phyloP scores from a whole-genome alignment of 202 grass and related monocot genomes.

The Setaria viridis region DNA sequence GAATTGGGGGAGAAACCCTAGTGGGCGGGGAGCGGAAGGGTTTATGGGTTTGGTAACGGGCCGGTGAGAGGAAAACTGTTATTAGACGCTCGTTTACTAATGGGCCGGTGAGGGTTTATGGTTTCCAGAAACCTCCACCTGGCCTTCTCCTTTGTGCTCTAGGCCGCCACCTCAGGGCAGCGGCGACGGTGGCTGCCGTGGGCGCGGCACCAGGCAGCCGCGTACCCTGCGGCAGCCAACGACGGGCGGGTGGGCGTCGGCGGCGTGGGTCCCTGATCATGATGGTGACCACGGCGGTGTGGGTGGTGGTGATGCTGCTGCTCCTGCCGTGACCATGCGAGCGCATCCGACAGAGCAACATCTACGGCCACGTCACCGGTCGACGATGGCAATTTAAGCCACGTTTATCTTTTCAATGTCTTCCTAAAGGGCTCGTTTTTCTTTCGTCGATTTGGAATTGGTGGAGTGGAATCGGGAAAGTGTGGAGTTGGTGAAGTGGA shows the following conservation, averaged over 20 bases:
- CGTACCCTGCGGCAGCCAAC: conserved; percentile 8
- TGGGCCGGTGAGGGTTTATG: too few species aligned
- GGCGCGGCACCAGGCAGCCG: conserved; percentile 24
- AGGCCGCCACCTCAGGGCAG: neutral
- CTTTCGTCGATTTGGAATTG: too few species aligned
- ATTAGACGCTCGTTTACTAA: too few species aligned
- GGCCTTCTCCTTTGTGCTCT: too few species aligned
- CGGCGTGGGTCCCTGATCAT: neutral
- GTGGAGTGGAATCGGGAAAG: too few species aligned
- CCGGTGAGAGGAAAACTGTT: neutral
- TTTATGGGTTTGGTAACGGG: conserved; percentile 48
- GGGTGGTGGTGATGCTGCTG: conserved; percentile 54
- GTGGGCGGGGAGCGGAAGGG: neutral
- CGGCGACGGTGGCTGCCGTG: conserved; percentile 12
- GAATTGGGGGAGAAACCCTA: conserved; percentile 36
- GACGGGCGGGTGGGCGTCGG: conserved; percentile 14
- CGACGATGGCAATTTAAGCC: too few species aligned
- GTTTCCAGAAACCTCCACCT: too few species aligned
- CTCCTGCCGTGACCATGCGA: conserved; percentile 61
- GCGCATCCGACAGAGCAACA: conserved; percentile 55
- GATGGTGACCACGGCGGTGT: conserved; percentile 7
- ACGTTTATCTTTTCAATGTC: too few species aligned
- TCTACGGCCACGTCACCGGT: conserved; percentile 67
- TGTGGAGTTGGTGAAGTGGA: too few species aligned
- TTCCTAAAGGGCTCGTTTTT: too few species aligned